Conservation (phyloP, 2,329 filamentous ascomycete species). For the Phyllosticta capitalensis region DNA sequence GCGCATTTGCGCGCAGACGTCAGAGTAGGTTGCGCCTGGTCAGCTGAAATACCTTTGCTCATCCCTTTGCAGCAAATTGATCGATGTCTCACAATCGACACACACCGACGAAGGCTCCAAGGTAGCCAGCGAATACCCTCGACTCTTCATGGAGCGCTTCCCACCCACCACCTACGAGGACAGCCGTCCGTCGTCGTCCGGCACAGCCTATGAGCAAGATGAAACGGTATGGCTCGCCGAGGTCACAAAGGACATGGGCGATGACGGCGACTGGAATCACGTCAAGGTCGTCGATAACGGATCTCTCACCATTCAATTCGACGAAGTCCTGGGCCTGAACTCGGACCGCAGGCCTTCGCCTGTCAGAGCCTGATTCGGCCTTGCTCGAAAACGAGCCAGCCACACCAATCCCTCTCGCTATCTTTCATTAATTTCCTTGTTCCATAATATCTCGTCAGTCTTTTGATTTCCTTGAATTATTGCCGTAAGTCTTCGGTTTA, state of each 20-base stretch:
- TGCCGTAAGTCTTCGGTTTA: background rate
- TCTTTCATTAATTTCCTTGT: background rate
- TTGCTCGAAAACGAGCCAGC: background rate
- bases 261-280: conserved; percentile 22
- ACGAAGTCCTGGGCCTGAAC: conserved; percentile 18
- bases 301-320: conserved; percentile 29
- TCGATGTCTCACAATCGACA: conserved; percentile 37
- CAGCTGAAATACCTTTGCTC: background rate
- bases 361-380: background rate
- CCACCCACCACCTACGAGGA: conserved; percentile 12
- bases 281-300: conserved; percentile 24
- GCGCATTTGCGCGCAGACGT: conserved; percentile 40
- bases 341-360: conserved; percentile 13
- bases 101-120: conserved; percentile 30
- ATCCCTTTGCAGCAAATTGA: conserved; percentile 37
- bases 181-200: conserved; percentile 11
- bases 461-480: background rate
- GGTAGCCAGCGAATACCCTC: conserved; percentile 29
- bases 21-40: conserved; percentile 30
- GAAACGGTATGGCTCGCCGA: conserved; percentile 15
- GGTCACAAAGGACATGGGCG: conserved; percentile 20
- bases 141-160: conserved; percentile 35
- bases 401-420: background rate
- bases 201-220: conserved; percentile 8
- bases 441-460: background rate